phyloP scores from a whole-genome alignment of 1,139 yeast genomes.

The Wickerhamomyces sp. region DNA sequence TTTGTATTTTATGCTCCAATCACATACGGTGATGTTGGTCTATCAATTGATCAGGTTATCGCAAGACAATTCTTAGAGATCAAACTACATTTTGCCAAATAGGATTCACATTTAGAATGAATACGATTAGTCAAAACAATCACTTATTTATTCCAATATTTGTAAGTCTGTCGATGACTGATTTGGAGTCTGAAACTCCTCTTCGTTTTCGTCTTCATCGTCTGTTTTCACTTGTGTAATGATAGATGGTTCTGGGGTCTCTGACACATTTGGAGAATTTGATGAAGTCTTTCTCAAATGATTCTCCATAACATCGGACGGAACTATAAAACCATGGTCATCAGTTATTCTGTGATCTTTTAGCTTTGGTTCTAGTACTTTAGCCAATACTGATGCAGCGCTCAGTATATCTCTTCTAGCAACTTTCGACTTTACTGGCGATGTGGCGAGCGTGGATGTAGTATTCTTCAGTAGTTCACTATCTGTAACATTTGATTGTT shows the following conservation, averaged over 20 bases:
- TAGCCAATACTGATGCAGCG: conserved; percentile 24
- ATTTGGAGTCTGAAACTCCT: conserved; percentile 17
- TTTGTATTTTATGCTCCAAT: conserved; percentile 78
- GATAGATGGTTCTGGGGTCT: conserved; percentile 3
- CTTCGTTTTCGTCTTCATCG: conserved; percentile 4
- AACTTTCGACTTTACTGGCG: conserved; percentile 21
- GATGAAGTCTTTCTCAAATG: conserved; percentile 1
- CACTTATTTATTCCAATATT: too few species aligned
- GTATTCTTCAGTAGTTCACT: too few species aligned
- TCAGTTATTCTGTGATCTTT: conserved; percentile 11
- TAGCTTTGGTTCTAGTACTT: conserved; percentile 12
- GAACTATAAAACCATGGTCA: conserved; percentile 8
- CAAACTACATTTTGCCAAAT: conserved; percentile 80
- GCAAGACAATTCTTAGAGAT: conserved; percentile 81
- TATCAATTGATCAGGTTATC: conserved; percentile 59
- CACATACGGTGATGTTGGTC: conserved; percentile 72
- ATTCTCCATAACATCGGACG: conserved; percentile 5
- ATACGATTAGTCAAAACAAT: not conserved
- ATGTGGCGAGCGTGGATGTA: not conserved
- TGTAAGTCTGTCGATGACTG: not conserved
- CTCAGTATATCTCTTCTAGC: conserved; percentile 33
- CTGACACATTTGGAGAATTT: not conserved
- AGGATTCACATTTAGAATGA: not conserved
- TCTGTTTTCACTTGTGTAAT: not conserved
- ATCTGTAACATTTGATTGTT: too few species aligned